Conservation (phyloP, 2,329 filamentous ascomycete species). For the Colletotrichum sublineola region DNA sequence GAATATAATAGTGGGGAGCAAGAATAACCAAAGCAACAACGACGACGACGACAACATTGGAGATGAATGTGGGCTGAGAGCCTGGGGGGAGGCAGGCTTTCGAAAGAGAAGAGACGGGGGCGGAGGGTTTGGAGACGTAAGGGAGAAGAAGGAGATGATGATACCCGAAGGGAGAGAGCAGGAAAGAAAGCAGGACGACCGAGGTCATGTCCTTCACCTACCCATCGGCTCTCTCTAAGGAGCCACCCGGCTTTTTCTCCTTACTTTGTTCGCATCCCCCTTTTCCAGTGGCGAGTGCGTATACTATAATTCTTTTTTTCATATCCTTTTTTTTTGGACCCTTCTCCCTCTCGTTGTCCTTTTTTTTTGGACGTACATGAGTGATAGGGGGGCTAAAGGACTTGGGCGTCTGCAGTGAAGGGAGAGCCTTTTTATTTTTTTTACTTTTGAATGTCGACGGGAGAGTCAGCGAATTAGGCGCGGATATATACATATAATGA, state of each 20-base stretch:
- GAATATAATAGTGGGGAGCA: not conserved
- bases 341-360: too few species aligned
- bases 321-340: not conserved
- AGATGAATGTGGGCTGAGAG: not conserved
- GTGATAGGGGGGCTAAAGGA: too few species aligned
- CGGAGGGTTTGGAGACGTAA: not conserved
- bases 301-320: not conserved
- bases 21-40: not conserved
- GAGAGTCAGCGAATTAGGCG: not conserved
- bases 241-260: not conserved
- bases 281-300: not conserved
- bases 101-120: not conserved
- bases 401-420: too few species aligned
- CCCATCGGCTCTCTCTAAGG: not conserved
- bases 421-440: too few species aligned
- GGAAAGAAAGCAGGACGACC: not conserved
- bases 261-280: not conserved
- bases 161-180: constrained; percentile 27
- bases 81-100: not conserved
- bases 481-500: constrained; percentile 28
- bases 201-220: too few species aligned
- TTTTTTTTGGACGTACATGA: not conserved
- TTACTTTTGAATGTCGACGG: not conserved
- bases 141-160: constrained; percentile 11
- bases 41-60: too few species aligned